Evolutionary conservation across 371 early-diverging fungal species (phyloP).

Genomic region (Fennellomyces sp.): DNA sequence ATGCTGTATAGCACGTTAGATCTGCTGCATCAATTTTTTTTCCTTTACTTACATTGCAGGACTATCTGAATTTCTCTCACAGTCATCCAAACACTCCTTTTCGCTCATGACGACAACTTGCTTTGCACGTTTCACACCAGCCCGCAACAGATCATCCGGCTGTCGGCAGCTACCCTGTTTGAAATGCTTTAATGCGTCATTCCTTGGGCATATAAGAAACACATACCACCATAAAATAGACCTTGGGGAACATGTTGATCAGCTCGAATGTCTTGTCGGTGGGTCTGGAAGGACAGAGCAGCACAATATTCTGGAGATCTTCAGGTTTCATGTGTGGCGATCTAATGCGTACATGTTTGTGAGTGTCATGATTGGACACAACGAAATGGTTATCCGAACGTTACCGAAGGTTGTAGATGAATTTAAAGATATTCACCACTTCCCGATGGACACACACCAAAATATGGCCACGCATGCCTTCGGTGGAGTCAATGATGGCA

Average conservation of each 20-base stretch:
- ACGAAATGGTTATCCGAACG: not conserved
- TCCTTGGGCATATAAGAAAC: not conserved
- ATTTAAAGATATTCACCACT: constrained; percentile 48
- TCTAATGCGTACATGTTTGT: constrained; percentile 13
- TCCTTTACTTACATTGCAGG: constrained; percentile 42
- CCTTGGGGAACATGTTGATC: constrained; percentile 55
- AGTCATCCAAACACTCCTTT: constrained; percentile 37
- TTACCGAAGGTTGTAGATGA: constrained; percentile 46
- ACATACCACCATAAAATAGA: constrained; percentile 58
- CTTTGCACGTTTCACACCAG: constrained; percentile 58
- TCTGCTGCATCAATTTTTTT: not conserved
- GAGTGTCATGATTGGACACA: not conserved
- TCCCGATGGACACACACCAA: constrained; percentile 50
- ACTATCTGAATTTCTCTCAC: constrained; percentile 45
- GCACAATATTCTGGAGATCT: constrained; percentile 56
- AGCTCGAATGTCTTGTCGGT: constrained; percentile 44
- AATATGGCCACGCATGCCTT: constrained; percentile 40
- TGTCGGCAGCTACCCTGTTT: constrained; percentile 57
- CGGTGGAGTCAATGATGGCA: constrained; percentile 33
- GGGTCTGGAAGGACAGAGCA: constrained; percentile 50
- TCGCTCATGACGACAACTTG: constrained; percentile 65
- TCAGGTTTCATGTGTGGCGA: constrained; percentile 39
- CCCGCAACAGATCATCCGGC: constrained; percentile 60
- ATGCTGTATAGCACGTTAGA: constrained; percentile 19
- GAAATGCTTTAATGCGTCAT: not conserved